Evolutionary conservation across 2,329 filamentous ascomycete genomes (phyloP), one percentile per base, ranked within the genome.

Genomic region (Alternaria infectoria): DNA sequence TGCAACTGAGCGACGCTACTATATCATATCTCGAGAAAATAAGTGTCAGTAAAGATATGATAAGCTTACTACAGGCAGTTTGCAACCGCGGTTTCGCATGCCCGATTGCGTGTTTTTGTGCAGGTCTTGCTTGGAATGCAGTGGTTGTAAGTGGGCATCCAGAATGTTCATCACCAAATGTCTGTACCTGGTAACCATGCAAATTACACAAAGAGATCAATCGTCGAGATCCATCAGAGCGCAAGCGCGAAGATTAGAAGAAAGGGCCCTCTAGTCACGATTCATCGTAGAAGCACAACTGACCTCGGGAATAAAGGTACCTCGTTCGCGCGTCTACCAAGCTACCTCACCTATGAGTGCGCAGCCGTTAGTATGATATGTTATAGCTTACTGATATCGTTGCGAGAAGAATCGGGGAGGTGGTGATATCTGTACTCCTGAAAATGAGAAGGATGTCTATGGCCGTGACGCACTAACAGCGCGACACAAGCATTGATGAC

Each of bases 401-500:
- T 28, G 43, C 15, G 15, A 12, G 9, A 6, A 49, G 43, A 21
- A 21, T 45, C 11, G 6, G 3, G 43, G 43, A 19, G 19, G 43
- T 45, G 17, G 11, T 45, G 36, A 40, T 40, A 17, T 10, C 10
- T 13, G 11, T 45, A 45, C 43, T 45, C 43, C 17, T 21, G 9
- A 13, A 51, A 51, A 32, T 6, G 47, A 21, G 28, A 23, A 51
- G 49, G 21, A 21, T 36, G 12, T 32, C 12, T 12, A 21, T 19
- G 17, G 28, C 12, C 15, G 30, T 50, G 51, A 56, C 52, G 52
- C 59, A 62, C 62, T 28, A 65, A 57, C 36, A 43, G 28, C 47
- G 44, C 46, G 19, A 57, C 49, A 72, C 58, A 75, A 75, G 73
- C 73, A 66, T 73, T 70, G 47, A 21, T 51, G 58, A 26, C 26